These are phyloP conservation scores for Torrubiella hemipterigena DNA, from an alignment of 2,329 filamentous ascomycete species.

Conservation along the genomic window DNA sequence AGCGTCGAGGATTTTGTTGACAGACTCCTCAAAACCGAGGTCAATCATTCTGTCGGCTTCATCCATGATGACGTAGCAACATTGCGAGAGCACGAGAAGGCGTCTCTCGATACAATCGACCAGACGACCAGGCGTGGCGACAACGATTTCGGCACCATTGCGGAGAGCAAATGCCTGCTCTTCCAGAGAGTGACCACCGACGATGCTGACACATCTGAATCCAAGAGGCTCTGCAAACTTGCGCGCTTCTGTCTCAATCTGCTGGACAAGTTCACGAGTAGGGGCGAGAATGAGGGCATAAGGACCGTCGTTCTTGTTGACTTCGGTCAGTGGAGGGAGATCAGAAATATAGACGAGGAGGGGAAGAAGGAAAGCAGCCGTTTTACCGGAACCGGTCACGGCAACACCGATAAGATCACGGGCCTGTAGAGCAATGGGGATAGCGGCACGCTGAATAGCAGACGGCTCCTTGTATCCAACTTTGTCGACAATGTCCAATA, in stretches of 20 bases:
- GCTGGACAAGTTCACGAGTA: constrained; percentile 92
- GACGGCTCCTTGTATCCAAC: constrained; percentile 90
- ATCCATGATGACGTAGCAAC: constrained; percentile 98
- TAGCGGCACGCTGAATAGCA: constrained; percentile 84
- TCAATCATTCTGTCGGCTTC: constrained; percentile 99
- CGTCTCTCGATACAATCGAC: constrained; percentile 94
- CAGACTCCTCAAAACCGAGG: constrained; percentile 90
- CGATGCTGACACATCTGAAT: constrained; percentile 90
- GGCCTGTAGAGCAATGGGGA: constrained; percentile 85
- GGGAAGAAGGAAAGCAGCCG: constrained; percentile 85
- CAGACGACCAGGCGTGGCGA: constrained; percentile 93
- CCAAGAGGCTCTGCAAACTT: constrained; percentile 87
- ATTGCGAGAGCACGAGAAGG: constrained; percentile 85
- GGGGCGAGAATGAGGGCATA: constrained; percentile 96
- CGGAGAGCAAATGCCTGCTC: constrained; percentile 84
- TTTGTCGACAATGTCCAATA: constrained; percentile 70
- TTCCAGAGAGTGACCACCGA: constrained; percentile 93
- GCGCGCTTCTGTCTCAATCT: constrained; percentile 87
- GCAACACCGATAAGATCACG: constrained; percentile 97
- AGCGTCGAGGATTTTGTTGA: constrained; percentile 94
- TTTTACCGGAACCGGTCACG: constrained; percentile 96
- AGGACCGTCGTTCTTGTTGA: constrained; percentile 85
- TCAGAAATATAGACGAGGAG: constrained; percentile 90
- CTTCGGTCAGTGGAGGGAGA: constrained; percentile 70
- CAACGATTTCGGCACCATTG: constrained; percentile 92